Conservation (phyloP, 1,284 basidiomycete species). For the Somion occarium region DNA sequence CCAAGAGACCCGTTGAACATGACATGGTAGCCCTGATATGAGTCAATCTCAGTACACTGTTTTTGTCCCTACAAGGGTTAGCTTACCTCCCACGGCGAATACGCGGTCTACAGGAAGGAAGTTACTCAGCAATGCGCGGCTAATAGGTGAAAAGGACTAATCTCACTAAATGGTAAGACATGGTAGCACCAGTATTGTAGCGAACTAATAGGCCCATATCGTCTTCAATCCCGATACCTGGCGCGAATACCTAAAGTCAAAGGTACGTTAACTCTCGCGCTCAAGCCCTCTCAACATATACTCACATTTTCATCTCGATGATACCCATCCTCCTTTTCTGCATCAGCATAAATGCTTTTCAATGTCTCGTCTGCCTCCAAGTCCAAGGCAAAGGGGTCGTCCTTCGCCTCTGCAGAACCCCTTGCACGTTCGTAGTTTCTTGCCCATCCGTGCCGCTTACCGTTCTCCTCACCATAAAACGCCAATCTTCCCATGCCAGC, state of each 20-base stretch:
- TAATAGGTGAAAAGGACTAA: too few relatives aligned
- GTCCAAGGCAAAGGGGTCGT: conserved; percentile 48
- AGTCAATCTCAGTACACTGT: neutral
- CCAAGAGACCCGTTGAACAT: conserved; percentile 53
- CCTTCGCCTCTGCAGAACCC: conserved; percentile 37
- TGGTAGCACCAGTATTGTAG: conserved; percentile 44
- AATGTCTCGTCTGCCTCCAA: conserved; percentile 41
- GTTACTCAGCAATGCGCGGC: too few relatives aligned
- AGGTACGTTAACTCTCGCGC: conserved; percentile 1
- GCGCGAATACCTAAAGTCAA: conserved; percentile 39
- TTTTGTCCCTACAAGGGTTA: too few relatives aligned
- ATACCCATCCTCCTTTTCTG: conserved; percentile 41
- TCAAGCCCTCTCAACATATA: neutral
- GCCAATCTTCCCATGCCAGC: conserved; percentile 45
- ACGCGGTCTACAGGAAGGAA: conserved; percentile 30
- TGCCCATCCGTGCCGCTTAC: conserved; percentile 45
- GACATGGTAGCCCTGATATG: conserved; percentile 38
- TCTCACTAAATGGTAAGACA: conserved; percentile 47
- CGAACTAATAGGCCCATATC: conserved; percentile 50
- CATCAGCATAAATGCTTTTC: conserved; percentile 42
- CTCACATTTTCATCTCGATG: conserved; percentile 38
- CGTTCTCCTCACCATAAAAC: conserved; percentile 46
- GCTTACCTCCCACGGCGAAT: conserved; percentile 37
- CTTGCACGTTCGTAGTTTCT: conserved; percentile 41
- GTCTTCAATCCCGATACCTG: conserved; percentile 50